Base-by-base conservation (phyloP, 331 rosid species). In the Quercus phellos region DNA sequence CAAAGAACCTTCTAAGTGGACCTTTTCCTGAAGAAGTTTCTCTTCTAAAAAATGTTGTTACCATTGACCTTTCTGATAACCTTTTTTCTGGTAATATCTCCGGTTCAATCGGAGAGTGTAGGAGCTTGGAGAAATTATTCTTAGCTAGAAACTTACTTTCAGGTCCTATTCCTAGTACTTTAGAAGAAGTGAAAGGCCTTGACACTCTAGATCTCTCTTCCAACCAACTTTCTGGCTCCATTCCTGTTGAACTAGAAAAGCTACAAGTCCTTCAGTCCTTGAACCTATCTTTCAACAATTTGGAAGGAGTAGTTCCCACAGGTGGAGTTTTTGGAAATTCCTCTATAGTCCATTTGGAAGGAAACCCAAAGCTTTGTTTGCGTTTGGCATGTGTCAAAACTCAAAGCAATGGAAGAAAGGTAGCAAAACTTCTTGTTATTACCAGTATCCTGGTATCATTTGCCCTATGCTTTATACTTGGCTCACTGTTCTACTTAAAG, bases 201-300 rank as follows among this genome's bases (percentile, higher is more conserved):
- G 93, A 79, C 75, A 73, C 75, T 67, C 80, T 91, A 74, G 97
- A 93, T 70, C 85, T 93, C 1, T 90, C 98, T 56, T 83, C 89
- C 55, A 93, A 91, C 90, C 88, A 84, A 70, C 89, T 93, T 63
- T 83, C 89, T 4, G 93, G 97, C 38, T 60, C 84, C 46, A 87
- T 93, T 82, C 98, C 98, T 64, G 1, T 24, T 24, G 89, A 82
- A 56, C 91, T 90, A 67, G 85, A 80, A 81, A 68, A 84, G 0
- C 74, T 93, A 4, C 74, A n/a, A 0, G 90, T 30, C 73, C 90
- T 93, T 56, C 53, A 27, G 50, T 77, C 58, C 67, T 86, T 93
- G 53, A 88, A 93, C 76, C 83, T 93, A 6, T 90, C 98, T 22
- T 88, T 81, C 18, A 93, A 93, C 71, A 76, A 88, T 50, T 63